phyloP scores from a whole-genome alignment of 805 yeast genomes.

The Monosporozyma unispora region DNA sequence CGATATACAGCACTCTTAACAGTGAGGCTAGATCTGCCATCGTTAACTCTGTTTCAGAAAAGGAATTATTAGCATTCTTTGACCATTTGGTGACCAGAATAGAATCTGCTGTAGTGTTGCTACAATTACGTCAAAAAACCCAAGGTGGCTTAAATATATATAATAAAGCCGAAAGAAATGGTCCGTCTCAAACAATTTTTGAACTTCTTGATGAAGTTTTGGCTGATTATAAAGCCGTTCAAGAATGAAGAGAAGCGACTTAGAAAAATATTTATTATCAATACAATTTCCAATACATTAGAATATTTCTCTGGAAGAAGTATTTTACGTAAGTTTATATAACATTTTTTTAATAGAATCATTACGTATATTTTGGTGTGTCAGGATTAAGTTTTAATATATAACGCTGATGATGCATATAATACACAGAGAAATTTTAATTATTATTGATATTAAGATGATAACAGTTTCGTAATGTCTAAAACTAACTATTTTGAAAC shows the following conservation, averaged over 20 bases:
- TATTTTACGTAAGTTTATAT: not conserved
- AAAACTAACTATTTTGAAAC: no score
- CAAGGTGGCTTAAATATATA: conserved; percentile 13
- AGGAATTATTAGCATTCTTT: conserved; percentile 45
- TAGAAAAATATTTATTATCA: not conserved
- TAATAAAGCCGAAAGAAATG: conserved; percentile 8
- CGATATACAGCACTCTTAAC: conserved; percentile 8
- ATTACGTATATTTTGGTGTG: not conserved
- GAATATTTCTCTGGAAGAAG: not conserved
- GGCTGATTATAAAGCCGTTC: not conserved
- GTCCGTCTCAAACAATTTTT: conserved; percentile 12
- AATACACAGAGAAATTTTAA: not conserved
- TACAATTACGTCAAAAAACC: conserved; percentile 35
- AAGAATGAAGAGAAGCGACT: not conserved
- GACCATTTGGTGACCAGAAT: conserved; percentile 62
- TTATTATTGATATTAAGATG: no score
- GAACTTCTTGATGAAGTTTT: conserved; percentile 20
- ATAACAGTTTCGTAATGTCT: no score
- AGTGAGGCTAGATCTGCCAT: conserved; percentile 16
- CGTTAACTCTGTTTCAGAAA: conserved; percentile 19
- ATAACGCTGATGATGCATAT: not conserved
- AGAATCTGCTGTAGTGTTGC: conserved; percentile 46
- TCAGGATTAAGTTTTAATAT: not conserved
- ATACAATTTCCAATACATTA: not conserved
- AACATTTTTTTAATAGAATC: not conserved